Evolutionary conservation across 2,329 filamentous ascomycete species (phyloP).

Genomic region (Didymella keratinophila): DNA sequence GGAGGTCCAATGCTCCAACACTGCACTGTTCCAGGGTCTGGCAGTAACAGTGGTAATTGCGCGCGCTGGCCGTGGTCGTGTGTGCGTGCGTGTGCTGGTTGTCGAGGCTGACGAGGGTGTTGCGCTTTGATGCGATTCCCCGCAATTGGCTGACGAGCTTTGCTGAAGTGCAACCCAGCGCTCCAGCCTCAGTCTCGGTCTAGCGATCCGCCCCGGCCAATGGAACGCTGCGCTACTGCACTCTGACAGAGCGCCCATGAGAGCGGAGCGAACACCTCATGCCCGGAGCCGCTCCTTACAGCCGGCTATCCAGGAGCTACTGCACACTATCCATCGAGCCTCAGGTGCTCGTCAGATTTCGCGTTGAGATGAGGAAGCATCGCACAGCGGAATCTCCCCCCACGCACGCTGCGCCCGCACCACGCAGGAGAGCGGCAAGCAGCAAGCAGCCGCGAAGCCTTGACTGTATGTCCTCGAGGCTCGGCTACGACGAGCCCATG

Average conservation of each 20-base stretch:
- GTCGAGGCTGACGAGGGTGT: conserved; percentile 17
- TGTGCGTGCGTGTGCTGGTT: conserved; percentile 20
- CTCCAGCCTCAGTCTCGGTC: conserved; percentile 17
- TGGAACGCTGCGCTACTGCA: not conserved
- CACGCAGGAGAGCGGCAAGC: conserved; percentile 27
- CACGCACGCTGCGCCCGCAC: conserved; percentile 8
- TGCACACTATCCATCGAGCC: conserved; percentile 6
- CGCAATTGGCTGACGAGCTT: conserved; percentile 38
- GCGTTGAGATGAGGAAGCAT: not conserved
- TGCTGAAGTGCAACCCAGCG: conserved; percentile 11
- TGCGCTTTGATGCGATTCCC: conserved; percentile 38
- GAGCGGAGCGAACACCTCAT: conserved; percentile 1
- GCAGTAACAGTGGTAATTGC: conserved; percentile 4
- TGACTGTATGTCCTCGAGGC: conserved; percentile 15
- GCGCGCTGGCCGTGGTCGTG: conserved; percentile 24
- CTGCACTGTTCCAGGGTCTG: conserved; percentile 1
- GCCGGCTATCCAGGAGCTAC: conserved; percentile 5
- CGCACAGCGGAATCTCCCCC: conserved; percentile 5
- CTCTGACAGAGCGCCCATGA: conserved; percentile 1
- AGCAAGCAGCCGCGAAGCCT: conserved; percentile 28
- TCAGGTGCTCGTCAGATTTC: not conserved
- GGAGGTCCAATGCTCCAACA: not conserved
- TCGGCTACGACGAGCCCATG: conserved; percentile 33
- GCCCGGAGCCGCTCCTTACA: conserved; percentile 5
- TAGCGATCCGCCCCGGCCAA: conserved; percentile 7